These are phyloP conservation scores for Claviceps sp. DNA, from an alignment of 2,329 filamentous ascomycete genomes.

Conservation along the genomic window DNA sequence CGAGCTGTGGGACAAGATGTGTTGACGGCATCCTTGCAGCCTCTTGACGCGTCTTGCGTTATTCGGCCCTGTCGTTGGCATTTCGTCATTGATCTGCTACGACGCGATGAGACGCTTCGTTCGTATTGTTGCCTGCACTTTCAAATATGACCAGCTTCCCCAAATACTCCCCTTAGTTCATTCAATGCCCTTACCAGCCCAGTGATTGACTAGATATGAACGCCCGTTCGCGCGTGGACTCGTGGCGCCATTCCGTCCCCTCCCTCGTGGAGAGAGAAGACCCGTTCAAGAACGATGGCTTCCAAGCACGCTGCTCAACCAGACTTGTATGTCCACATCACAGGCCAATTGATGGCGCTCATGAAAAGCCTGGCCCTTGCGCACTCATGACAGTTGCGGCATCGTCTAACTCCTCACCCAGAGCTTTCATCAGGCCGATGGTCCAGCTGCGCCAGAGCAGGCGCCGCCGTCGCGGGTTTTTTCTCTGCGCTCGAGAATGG, in stretches of 20 bases:
- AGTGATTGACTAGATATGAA: slow-evolving; percentile 13
- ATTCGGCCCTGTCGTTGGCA: too few species aligned
- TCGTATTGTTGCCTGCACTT: too few species aligned
- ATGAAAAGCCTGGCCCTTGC: too few species aligned
- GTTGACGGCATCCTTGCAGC: too few species aligned
- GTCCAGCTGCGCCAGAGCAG: background rate
- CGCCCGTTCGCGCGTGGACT: slow-evolving; percentile 13
- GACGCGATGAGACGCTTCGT: too few species aligned
- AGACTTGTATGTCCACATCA: slow-evolving; percentile 13
- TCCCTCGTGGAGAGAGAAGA: slow-evolving; percentile 21
- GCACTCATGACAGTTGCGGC: too few species aligned
- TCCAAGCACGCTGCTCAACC: slow-evolving; percentile 17
- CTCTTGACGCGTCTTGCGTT: too few species aligned
- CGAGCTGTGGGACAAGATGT: too few species aligned
- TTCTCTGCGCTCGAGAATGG: background rate
- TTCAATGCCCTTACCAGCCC: too few species aligned
- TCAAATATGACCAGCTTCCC: too few species aligned
- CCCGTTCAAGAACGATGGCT: slow-evolving; percentile 22
- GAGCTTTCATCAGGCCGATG: background rate
- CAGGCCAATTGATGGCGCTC: background rate
- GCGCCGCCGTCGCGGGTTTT: background rate
- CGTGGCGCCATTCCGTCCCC: slow-evolving; percentile 23
- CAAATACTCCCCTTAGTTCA: too few species aligned
- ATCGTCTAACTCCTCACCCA: background rate
- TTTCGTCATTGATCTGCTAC: too few species aligned